These are phyloP conservation scores for Colletotrichum trifolii DNA, from an alignment of 2,329 filamentous ascomycete genomes.

Conservation along the genomic window DNA sequence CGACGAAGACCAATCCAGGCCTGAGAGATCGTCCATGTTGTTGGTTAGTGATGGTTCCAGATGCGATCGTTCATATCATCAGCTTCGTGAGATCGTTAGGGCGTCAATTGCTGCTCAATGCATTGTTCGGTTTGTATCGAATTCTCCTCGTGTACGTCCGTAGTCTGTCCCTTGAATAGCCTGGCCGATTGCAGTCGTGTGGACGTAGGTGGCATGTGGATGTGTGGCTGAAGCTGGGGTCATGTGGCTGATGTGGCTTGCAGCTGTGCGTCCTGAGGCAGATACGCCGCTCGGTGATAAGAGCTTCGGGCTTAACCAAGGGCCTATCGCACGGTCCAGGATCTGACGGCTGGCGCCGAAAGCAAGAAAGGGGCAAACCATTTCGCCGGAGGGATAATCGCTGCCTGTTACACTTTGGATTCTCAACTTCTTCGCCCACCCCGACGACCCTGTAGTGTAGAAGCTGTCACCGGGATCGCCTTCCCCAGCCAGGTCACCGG, in stretches of 20 bases:
- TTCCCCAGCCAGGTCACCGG: neutral
- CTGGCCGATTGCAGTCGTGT: constrained; percentile 34
- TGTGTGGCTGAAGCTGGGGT: constrained; percentile 31
- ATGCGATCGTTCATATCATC: constrained; percentile 33
- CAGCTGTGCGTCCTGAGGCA: neutral
- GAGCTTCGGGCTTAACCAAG: neutral
- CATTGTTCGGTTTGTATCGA: constrained; percentile 31
- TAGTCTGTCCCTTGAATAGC: constrained; percentile 18
- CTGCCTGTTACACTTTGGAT: constrained; percentile 17
- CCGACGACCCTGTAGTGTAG: constrained; percentile 2
- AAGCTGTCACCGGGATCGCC: constrained; percentile 3
- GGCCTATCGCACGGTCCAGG: constrained; percentile 5
- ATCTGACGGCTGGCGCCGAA: constrained; percentile 27
- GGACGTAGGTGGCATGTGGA: constrained; percentile 31
- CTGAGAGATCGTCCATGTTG: constrained; percentile 71
- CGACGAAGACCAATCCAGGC: constrained; percentile 67
- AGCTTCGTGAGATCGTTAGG: constrained; percentile 35
- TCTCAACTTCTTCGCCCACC: constrained; percentile 12
- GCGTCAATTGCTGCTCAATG: constrained; percentile 28
- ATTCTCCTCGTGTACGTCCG: constrained; percentile 6
- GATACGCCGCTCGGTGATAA: neutral
- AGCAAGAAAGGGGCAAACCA: constrained; percentile 18
- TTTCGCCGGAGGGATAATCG: constrained; percentile 12
- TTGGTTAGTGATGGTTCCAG: constrained; percentile 10
- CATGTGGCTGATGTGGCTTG: neutral